phyloP scores from a whole-genome alignment of 2,329 filamentous ascomycete species.

The Sphaerulina musiva region DNA sequence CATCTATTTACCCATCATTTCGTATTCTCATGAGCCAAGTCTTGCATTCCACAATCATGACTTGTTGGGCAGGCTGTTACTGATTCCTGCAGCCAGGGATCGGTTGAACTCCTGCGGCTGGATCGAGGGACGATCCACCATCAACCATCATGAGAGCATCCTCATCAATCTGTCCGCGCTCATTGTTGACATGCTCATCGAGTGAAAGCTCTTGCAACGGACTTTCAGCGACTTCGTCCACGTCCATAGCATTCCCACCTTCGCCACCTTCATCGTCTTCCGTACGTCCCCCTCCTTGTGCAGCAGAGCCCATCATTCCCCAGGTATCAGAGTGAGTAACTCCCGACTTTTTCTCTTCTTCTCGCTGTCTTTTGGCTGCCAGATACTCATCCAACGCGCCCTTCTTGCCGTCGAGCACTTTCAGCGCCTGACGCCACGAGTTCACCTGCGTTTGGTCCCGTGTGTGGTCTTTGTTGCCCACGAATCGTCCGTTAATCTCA shows the following conservation, averaged over 20 bases:
- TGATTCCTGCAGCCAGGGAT: no score
- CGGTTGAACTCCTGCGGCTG: no score
- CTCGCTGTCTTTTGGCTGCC: slow-evolving; percentile 20
- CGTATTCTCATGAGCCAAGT: no score
- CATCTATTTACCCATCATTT: no score
- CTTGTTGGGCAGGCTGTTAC: no score
- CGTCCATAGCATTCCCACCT: slow-evolving; percentile 3
- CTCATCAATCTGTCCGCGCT: neutral
- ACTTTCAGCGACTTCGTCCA: slow-evolving; percentile 1
- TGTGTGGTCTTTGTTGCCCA: slow-evolving; percentile 17
- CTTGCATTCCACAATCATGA: no score
- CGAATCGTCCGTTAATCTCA: slow-evolving; percentile 19
- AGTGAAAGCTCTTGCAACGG: neutral
- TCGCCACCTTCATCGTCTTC: slow-evolving; percentile 7
- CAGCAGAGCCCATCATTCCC: slow-evolving; percentile 16
- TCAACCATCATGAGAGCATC: neutral
- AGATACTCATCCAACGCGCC: slow-evolving; percentile 24
- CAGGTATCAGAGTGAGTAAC: slow-evolving; percentile 5
- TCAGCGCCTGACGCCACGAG: slow-evolving; percentile 26
- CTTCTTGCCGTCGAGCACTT: slow-evolving; percentile 27
- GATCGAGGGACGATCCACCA: neutral
- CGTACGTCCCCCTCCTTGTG: slow-evolving; percentile 5
- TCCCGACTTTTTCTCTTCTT: slow-evolving; percentile 13
- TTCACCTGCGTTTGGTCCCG: slow-evolving; percentile 20
- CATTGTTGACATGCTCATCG: neutral